Evolutionary conservation across 257 asterid species (phyloP).

Genomic region (Cynanchum wilfordii): DNA sequence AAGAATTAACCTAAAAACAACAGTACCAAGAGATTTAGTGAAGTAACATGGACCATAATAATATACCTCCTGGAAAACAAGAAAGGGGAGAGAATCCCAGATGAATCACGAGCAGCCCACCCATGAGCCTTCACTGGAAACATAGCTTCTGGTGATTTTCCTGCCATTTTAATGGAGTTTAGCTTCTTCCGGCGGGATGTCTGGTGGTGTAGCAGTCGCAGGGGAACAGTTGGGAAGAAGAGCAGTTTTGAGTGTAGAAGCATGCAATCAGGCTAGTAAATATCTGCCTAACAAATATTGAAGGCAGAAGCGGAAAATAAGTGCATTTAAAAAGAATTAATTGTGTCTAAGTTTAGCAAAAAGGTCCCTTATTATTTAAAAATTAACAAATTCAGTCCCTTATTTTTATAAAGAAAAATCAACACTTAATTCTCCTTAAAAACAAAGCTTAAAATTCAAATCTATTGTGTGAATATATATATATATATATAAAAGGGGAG

Average conservation of each 20-base stretch:
- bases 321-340: neutral
- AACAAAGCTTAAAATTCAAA: too few species aligned
- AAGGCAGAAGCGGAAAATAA: neutral
- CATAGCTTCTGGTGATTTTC: neutral
- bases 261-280: neutral
- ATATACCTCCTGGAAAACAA: constrained; percentile 3
- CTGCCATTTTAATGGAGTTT: neutral
- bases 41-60: neutral
- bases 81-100: constrained; percentile 10
- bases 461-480: too few species aligned
- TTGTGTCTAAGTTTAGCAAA: neutral
- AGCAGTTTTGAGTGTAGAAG: neutral
- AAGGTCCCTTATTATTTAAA: neutral
- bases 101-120: constrained; percentile 10
- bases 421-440: too few species aligned
- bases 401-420: too few species aligned
- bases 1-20: neutral
- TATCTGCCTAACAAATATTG: neutral
- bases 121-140: neutral
- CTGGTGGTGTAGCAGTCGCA: neutral
- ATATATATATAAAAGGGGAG: too few species aligned
- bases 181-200: neutral
- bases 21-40: neutral
- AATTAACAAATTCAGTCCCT: neutral
- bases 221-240: neutral